Percentiles rank a stretch among this genome's conserved stretches.
Conservation (phyloP, 331 rosid genomes). For the Acacia concinna region DNA sequence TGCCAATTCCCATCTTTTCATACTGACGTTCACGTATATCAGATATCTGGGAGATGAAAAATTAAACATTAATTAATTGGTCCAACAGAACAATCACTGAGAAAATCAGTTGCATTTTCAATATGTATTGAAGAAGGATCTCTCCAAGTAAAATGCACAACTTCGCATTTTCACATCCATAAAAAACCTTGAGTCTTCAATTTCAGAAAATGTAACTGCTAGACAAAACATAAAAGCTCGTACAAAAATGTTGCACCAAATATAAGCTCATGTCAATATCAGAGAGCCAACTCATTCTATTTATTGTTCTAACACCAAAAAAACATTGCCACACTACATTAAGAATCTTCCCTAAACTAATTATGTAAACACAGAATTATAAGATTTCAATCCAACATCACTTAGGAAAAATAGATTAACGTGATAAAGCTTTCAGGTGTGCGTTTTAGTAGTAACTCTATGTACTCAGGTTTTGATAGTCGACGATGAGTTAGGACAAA, state of each 20-base stretch:
- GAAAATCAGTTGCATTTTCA: background rate
- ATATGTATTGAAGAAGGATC: background rate
- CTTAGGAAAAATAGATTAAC: conserved; percentile 10
- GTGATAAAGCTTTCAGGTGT: conserved; percentile 12
- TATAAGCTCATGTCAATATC: background rate
- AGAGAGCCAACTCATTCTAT: conserved; percentile 1
- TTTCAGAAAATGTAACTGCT: conserved; percentile 16
- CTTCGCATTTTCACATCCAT: background rate
- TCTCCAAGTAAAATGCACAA: background rate
- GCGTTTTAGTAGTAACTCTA: conserved; percentile 1
- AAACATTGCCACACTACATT: background rate
- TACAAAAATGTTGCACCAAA: conserved; percentile 18
- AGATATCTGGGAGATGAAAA: conserved; percentile 65
- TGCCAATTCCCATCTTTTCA: conserved; percentile 96
- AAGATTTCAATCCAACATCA: conserved; percentile 18
- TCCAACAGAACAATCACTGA: conserved; percentile 2
- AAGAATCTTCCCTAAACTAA: background rate
- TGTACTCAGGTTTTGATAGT: conserved; percentile 41
- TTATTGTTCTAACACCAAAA: background rate
- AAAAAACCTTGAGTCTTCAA: background rate
- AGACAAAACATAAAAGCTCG: background rate
- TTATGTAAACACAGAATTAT: background rate
- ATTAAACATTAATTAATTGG: conserved; percentile 5
- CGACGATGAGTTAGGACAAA: conserved; percentile 59
- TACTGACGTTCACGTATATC: conserved; percentile 91